These are phyloP conservation scores for Xerocomellus intermedius DNA, from an alignment of 768 basidiomycete genomes.

Conservation along the genomic window DNA sequence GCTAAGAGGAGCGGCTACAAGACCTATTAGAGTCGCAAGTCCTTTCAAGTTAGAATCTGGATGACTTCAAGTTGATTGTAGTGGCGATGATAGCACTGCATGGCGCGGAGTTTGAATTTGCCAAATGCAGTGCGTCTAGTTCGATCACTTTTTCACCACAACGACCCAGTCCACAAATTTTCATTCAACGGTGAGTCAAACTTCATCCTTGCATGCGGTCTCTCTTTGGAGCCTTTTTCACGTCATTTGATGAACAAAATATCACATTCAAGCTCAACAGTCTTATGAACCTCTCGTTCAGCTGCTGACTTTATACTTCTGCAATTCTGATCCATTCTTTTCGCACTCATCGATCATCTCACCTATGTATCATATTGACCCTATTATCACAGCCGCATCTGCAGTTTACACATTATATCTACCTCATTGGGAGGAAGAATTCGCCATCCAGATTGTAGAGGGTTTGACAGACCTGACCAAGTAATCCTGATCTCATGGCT, in stretches of 20 bases:
- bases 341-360: background rate
- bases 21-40: no score
- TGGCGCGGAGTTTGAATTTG: slow-evolving; percentile 5
- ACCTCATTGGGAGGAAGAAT: no score
- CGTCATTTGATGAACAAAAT: slow-evolving; percentile 36
- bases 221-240: background rate
- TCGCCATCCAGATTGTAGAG: background rate
- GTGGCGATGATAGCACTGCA: no score
- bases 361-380: background rate
- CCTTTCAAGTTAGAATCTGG: no score
- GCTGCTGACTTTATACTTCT: slow-evolving; percentile 41
- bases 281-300: slow-evolving; percentile 41
- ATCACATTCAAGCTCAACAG: slow-evolving; percentile 52
- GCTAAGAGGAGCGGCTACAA: no score
- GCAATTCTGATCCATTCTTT: slow-evolving; percentile 40
- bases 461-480: background rate
- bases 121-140: no score
- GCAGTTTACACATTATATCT: background rate
- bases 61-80: no score
- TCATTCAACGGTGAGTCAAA: background rate
- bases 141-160: background rate
- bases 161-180: background rate
- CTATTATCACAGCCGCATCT: background rate
- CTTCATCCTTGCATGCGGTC: background rate
- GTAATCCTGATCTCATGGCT: background rate